A percentile compares a stretch with the other conserved stretches of the same genome.
These are phyloP conservation scores for Odonthalia washingtoniensis DNA, from an alignment of 31 red algal species.

Conservation along the genomic window DNA sequence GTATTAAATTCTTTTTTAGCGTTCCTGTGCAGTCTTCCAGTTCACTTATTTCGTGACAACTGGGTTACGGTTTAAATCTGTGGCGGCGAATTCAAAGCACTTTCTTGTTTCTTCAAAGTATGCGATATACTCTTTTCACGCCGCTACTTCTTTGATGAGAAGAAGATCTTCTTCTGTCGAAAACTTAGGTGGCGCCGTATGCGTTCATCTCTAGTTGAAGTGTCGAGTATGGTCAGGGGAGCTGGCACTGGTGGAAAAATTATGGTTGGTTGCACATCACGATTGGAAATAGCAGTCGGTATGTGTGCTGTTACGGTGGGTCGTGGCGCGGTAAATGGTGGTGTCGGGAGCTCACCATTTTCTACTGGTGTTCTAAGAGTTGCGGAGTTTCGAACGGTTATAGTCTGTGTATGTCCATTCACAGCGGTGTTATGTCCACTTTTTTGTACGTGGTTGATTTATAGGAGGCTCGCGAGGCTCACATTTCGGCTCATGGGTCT, in stretches of 20 bases:
- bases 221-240: not conserved
- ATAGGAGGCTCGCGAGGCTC: not conserved
- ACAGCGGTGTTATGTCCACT: not conserved
- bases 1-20: conserved; percentile 41
- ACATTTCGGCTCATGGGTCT: not conserved
- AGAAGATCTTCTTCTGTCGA: conserved; percentile 9
- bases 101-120: conserved; percentile 11
- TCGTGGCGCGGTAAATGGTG: not conserved
- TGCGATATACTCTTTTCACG: not conserved
- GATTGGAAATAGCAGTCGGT: not conserved
- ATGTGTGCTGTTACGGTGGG: not conserved
- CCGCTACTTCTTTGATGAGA: conserved; percentile 14
- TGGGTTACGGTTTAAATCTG: conserved; percentile 18
- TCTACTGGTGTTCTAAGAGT: not conserved
- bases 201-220: not conserved
- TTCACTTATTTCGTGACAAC: not conserved
- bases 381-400: not conserved
- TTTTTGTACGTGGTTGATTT: not conserved
- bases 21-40: conserved; percentile 37
- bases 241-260: no score
- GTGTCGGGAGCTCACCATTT: not conserved
- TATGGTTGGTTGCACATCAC: no score
- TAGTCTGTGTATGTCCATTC: not conserved
- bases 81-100: conserved; percentile 4
- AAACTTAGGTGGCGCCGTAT: not conserved